Evolutionary conservation across 164 flowering plant genomes (phyloP).

Genomic region (Echeveria elegans): DNA sequence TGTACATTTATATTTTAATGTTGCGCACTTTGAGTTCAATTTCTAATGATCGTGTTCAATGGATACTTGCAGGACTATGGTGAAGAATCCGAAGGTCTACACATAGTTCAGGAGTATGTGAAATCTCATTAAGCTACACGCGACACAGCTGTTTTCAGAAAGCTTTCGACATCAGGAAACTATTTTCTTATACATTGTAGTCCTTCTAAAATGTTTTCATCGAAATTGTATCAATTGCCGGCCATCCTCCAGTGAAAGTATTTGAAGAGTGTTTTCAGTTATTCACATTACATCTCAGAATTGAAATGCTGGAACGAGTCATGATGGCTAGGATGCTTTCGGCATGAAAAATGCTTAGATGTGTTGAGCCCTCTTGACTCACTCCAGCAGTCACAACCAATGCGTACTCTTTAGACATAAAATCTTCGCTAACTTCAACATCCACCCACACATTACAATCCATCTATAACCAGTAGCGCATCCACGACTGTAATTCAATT

Average conservation of each 20-base stretch:
- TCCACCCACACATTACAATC: not conserved
- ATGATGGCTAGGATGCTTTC: conserved; percentile 6
- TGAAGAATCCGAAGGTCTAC: conserved; percentile 44
- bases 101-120: conserved; percentile 42
- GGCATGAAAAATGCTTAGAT: conserved; percentile 4
- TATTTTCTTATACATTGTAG: not conserved
- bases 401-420: not conserved
- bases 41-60: not conserved
- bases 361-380: conserved; percentile 7
- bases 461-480: not conserved
- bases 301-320: not conserved
- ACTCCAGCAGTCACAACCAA: not conserved
- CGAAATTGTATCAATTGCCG: not conserved
- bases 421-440: not conserved
- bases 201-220: not conserved
- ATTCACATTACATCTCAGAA: too few relatives aligned
- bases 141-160: not conserved
- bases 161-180: conserved; percentile 14
- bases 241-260: too few relatives aligned
- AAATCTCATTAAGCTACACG: conserved; percentile 25
- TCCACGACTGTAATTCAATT: too few relatives aligned
- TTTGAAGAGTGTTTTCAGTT: too few relatives aligned
- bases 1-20: too few relatives aligned
- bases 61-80: conserved; percentile 42
- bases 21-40: not conserved